Percentiles rank a stretch among this genome's conserved stretches.
Evolutionary conservation across 1,139 yeast genomes (phyloP).

Genomic region (Groenewaldozyma sp.): DNA sequence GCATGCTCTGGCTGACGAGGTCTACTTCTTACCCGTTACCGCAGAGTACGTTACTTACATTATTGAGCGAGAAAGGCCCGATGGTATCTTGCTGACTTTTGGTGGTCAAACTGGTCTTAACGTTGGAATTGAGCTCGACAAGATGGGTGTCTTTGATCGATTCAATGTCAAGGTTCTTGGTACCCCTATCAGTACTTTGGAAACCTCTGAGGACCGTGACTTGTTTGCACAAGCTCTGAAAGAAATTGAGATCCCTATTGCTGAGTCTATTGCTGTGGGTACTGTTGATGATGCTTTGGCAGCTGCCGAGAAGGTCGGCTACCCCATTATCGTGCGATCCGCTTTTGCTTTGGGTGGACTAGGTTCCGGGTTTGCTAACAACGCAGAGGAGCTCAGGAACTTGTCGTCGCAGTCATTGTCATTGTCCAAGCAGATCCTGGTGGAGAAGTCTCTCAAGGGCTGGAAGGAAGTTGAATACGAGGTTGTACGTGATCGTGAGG

Average conservation of each 20-base stretch:
- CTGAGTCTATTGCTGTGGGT: constrained; percentile 91
- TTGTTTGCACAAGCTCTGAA: constrained; percentile 88
- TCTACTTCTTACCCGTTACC: constrained; percentile 92
- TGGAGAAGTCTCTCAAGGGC: constrained; percentile 94
- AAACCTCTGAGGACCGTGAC: constrained; percentile 96
- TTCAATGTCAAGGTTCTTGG: constrained; percentile 92
- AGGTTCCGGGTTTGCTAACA: constrained; percentile 93
- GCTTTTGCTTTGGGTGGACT: constrained; percentile 97
- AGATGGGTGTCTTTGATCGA: constrained; percentile 86
- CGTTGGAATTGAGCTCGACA: constrained; percentile 89
- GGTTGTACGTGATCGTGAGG: constrained; percentile 94
- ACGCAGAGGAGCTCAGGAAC: constrained; percentile 72
- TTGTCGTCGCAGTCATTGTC: constrained; percentile 84
- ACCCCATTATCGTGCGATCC: constrained; percentile 95
- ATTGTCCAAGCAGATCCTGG: constrained; percentile 87
- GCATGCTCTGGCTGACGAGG: constrained; percentile 89
- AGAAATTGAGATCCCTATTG: constrained; percentile 90
- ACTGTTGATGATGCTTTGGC: constrained; percentile 84
- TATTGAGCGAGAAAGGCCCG: constrained; percentile 92
- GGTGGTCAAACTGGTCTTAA: constrained; percentile 98
- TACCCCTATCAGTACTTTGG: constrained; percentile 90
- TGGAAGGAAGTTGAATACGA: constrained; percentile 99
- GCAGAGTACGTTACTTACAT: constrained; percentile 91
- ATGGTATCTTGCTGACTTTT: constrained; percentile 87
- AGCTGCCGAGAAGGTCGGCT: constrained; percentile 82